phyloP scores from a whole-genome alignment of 2,329 filamentous ascomycete species.

The Ophiostoma quercus region DNA sequence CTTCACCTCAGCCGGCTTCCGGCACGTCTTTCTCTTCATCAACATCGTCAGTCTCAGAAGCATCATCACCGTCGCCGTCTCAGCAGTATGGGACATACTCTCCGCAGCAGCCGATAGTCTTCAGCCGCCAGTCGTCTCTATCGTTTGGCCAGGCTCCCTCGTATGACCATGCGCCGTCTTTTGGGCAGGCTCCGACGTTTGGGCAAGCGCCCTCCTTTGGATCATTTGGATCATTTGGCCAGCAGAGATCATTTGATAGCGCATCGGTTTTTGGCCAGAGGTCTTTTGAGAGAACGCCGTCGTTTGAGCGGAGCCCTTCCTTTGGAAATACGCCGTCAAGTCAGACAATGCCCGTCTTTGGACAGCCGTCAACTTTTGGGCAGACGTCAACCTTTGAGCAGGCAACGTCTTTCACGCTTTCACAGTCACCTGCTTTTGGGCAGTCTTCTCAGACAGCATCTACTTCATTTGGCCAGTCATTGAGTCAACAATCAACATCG shows the following conservation, averaged over 20 bases:
- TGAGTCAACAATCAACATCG: neutral
- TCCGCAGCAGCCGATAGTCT: constrained; percentile 14
- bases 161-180: neutral
- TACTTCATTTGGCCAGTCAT: neutral
- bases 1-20: neutral
- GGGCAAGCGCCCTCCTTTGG: constrained; percentile 7
- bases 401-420: neutral
- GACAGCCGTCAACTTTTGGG: neutral
- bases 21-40: neutral
- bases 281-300: neutral
- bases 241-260: neutral
- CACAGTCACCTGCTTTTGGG: neutral
- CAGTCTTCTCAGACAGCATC: neutral
- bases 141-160: constrained; percentile 6
- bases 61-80: neutral
- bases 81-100: neutral
- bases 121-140: neutral
- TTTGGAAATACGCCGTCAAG: neutral
- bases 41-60: neutral
- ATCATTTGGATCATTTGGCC: constrained; percentile 7
- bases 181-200: constrained; percentile 5
- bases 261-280: neutral
- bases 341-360: neutral
- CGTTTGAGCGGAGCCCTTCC: neutral
- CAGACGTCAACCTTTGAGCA: neutral